Conservation (phyloP, 495 filamentous ascomycete species). For the Talaromyces thailandensis region DNA sequence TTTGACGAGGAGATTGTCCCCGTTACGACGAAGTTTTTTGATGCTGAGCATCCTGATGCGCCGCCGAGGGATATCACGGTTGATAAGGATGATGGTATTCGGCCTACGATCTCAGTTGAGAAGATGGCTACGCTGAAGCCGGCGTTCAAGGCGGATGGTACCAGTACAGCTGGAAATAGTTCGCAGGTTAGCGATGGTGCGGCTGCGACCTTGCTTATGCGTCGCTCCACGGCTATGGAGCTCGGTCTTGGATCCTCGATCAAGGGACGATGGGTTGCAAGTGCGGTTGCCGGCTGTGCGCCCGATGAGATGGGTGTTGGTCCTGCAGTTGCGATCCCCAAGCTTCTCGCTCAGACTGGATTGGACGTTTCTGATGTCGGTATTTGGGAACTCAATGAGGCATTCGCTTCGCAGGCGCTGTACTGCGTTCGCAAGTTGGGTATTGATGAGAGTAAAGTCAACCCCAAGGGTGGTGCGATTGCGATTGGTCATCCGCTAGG, state of each 20-base stretch:
- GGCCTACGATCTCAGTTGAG: slow-evolving; percentile 55
- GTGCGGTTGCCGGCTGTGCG: slow-evolving; percentile 62
- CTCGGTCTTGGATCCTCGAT: slow-evolving; percentile 61
- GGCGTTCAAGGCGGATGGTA: slow-evolving; percentile 64
- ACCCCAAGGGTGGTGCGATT: slow-evolving; percentile 90
- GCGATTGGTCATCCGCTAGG: slow-evolving; percentile 91
- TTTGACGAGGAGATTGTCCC: slow-evolving; percentile 77
- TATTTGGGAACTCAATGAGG: slow-evolving; percentile 96
- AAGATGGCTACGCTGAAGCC: slow-evolving; percentile 73
- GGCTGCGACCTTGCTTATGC: slow-evolving; percentile 72
- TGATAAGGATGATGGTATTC: slow-evolving; percentile 71
- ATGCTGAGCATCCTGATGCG: slow-evolving; percentile 48
- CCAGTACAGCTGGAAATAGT: slow-evolving; percentile 80
- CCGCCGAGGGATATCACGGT: slow-evolving; percentile 53
- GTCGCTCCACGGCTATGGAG: slow-evolving; percentile 68
- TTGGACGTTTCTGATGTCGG: slow-evolving; percentile 60
- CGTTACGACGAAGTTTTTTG: slow-evolving; percentile 53
- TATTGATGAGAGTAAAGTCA: slow-evolving; percentile 59
- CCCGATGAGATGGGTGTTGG: slow-evolving; percentile 95
- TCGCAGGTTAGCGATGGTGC: slow-evolving; percentile 84
- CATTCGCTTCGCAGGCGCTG: slow-evolving; percentile 82
- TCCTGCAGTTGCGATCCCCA: slow-evolving; percentile 77
- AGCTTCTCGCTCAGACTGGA: slow-evolving; percentile 57
- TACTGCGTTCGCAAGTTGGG: slow-evolving; percentile 72
- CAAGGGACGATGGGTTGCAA: slow-evolving; percentile 70